Evolutionary conservation across 78 protist genomes (phyloP).

Genomic region (Dictyostelium brefeldianum): DNA sequence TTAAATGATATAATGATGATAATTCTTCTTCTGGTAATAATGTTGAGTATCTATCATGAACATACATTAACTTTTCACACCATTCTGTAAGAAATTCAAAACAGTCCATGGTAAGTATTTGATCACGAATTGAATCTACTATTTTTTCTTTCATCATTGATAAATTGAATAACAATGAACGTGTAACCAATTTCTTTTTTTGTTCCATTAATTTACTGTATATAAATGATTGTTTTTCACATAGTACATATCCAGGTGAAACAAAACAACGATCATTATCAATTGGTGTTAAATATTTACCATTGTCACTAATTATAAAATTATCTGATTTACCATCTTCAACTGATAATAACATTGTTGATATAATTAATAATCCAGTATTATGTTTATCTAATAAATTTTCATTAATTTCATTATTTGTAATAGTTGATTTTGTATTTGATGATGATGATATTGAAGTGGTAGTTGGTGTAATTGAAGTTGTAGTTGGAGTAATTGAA

Average conservation of each 20-base stretch:
- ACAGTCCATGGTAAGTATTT: neutral
- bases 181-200: neutral
- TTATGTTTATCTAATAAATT: neutral
- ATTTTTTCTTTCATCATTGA: constrained; percentile 13
- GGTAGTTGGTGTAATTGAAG: neutral
- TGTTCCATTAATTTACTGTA: neutral
- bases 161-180: neutral
- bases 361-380: neutral
- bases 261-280: constrained; percentile 16
- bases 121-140: neutral
- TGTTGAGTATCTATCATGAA: constrained; percentile 27
- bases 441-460: neutral
- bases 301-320: neutral
- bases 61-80: neutral
- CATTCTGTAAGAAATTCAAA: constrained; percentile 6
- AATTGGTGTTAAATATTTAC: neutral
- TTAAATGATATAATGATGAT: neutral
- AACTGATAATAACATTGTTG: constrained; percentile 7
- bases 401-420: neutral
- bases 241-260: neutral
- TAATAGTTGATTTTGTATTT: neutral
- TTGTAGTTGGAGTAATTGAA: neutral
- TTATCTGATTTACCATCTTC: constrained; percentile 9
- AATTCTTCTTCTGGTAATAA: constrained; percentile 12
- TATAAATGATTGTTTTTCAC: neutral